phyloP scores from a whole-genome alignment of 1,284 basidiomycete species.

The Marasmius oreades region DNA sequence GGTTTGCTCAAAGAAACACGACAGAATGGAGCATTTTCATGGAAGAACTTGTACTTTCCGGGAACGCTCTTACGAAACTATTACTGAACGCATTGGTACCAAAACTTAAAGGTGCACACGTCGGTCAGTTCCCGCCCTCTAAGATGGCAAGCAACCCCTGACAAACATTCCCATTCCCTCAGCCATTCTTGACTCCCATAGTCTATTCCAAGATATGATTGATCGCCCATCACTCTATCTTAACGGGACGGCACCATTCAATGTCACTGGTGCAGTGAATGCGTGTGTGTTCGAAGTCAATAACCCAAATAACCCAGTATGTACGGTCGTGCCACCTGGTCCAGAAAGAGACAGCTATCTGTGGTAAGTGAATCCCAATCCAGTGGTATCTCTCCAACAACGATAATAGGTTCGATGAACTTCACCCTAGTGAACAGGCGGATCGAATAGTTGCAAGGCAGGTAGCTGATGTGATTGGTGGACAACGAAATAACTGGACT shows the following conservation, averaged over 20 bases:
- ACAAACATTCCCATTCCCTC: neutral
- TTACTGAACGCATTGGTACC: constrained; percentile 39
- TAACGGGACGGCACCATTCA: constrained; percentile 56
- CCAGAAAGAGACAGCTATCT: constrained; percentile 49
- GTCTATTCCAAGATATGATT: constrained; percentile 52
- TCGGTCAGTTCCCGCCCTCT: constrained; percentile 22
- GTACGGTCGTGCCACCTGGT: constrained; percentile 37
- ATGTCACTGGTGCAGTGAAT: constrained; percentile 46
- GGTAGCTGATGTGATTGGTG: constrained; percentile 40
- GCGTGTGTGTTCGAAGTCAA: constrained; percentile 41
- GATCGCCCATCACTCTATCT: constrained; percentile 44
- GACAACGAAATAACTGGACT: constrained; percentile 39
- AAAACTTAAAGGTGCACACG: constrained; percentile 27
- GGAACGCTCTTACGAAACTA: constrained; percentile 39
- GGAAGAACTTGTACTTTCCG: constrained; percentile 38
- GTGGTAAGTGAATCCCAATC: constrained; percentile 36
- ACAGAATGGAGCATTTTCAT: constrained; percentile 49
- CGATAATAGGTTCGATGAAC: constrained; percentile 46
- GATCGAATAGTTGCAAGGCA: constrained; percentile 50
- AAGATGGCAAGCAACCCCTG: neutral
- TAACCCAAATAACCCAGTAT: constrained; percentile 30
- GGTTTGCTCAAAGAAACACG: constrained; percentile 40
- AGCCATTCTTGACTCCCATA: constrained; percentile 53
- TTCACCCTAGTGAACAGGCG: constrained; percentile 55
- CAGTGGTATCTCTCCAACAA: neutral